phyloP scores from a whole-genome alignment of 441 rosid species.

The Viola pubescens region DNA sequence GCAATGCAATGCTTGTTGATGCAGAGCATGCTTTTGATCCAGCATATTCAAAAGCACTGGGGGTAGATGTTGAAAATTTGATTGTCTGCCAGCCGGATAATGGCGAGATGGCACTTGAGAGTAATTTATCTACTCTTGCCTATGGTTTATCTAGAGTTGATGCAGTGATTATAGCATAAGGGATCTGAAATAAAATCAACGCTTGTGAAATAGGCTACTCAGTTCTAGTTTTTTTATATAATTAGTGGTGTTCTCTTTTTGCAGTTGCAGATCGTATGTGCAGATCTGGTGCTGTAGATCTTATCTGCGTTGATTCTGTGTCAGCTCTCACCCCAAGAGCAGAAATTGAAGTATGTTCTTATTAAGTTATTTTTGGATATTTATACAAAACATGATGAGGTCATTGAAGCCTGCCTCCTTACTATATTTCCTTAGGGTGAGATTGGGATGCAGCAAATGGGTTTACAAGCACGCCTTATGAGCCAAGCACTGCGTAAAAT shows the following conservation, averaged over 20 bases:
- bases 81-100: conserved; percentile 95
- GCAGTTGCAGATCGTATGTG: conserved; percentile 99
- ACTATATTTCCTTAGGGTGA: conserved; percentile 52
- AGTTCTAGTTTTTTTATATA: neutral
- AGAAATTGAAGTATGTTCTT: conserved; percentile 75
- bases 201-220: conserved; percentile 10
- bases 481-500: conserved; percentile 98
- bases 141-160: conserved; percentile 12
- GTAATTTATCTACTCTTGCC: conserved; percentile 30
- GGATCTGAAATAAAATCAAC: neutral
- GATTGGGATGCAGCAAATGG: conserved; percentile 99
- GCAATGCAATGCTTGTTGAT: conserved; percentile 97
- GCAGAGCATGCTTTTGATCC: conserved; percentile 99
- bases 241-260: conserved; percentile 20
- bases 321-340: conserved; percentile 98
- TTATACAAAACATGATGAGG: conserved; percentile 10
- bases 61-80: conserved; percentile 84
- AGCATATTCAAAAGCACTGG: conserved; percentile 83
- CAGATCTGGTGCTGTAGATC: conserved; percentile 91
- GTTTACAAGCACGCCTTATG: conserved; percentile 96
- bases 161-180: conserved; percentile 1
- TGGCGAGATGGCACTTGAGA: conserved; percentile 96
- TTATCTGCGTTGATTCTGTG: conserved; percentile 89
- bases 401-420: conserved; percentile 9
- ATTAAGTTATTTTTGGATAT: conserved; percentile 1